Conservation (phyloP, 768 basidiomycete genomes). For the Mycena polygramma region DNA sequence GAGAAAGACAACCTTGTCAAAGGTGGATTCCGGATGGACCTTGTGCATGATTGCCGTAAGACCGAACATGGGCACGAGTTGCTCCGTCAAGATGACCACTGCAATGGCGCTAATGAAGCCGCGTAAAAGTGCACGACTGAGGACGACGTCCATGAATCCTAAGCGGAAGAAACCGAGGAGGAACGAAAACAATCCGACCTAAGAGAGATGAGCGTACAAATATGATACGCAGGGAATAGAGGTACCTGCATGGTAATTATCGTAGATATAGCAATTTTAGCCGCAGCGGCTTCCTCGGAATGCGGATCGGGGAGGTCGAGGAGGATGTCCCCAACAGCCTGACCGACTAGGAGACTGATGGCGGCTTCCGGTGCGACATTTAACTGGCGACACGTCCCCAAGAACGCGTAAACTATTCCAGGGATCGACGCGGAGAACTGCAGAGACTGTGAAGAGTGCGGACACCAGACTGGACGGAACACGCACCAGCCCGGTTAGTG, state of each 20-base stretch:
- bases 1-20: conserved; percentile 86
- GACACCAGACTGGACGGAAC: background rate
- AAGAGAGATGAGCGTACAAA: conserved; percentile 5
- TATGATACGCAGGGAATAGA: background rate
- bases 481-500: conserved; percentile 86
- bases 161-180: conserved; percentile 88
- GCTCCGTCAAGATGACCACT: conserved; percentile 87
- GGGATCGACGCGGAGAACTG: conserved; percentile 91
- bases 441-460: background rate
- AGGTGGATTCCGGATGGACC: conserved; percentile 73
- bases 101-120: conserved; percentile 92
- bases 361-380: conserved; percentile 93
- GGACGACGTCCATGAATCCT: conserved; percentile 93
- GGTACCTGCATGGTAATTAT: conserved; percentile 87
- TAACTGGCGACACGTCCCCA: conserved; percentile 86
- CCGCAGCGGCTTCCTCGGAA: conserved; percentile 57
- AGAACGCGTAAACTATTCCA: conserved; percentile 88
- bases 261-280: conserved; percentile 80
- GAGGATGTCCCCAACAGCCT: conserved; percentile 81
- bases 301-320: conserved; percentile 59
- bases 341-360: conserved; percentile 87
- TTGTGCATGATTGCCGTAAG: conserved; percentile 67
- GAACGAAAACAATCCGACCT: conserved; percentile 90
- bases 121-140: conserved; percentile 88
- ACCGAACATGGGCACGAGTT: conserved; percentile 93